Conservation (phyloP, 208 protist species). For the Trypanosoma brucei region DNA sequence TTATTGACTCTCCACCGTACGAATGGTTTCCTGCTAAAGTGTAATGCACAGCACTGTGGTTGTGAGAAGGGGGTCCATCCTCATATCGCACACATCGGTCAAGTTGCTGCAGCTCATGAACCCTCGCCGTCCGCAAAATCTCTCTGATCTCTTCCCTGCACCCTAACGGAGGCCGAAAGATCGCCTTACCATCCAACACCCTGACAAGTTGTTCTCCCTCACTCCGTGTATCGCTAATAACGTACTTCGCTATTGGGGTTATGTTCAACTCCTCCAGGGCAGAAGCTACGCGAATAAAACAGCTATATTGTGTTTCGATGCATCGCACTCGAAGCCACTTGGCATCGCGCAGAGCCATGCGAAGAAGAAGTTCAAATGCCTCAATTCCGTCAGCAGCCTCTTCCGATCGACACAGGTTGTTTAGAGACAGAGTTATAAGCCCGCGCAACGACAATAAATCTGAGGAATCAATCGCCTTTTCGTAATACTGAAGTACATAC, state of each 20-base stretch:
- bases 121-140: conserved; percentile 9
- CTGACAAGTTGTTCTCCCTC: conserved; percentile 8
- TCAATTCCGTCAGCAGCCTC: conserved; percentile 7
- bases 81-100: neutral
- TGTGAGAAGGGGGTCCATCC: neutral
- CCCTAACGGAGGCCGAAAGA: neutral
- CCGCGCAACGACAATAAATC: conserved; percentile 33
- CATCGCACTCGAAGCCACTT: conserved; percentile 32
- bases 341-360: conserved; percentile 39
- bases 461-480: conserved; percentile 21
- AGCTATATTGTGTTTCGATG: conserved; percentile 48
- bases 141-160: neutral
- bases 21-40: neutral
- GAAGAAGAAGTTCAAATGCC: conserved; percentile 56
- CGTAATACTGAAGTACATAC: conserved; percentile 45
- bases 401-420: neutral
- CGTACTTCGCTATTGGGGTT: neutral
- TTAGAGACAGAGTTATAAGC: conserved; percentile 4
- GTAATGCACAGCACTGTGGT: neutral
- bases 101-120: conserved; percentile 14
- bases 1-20: neutral
- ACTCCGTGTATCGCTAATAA: neutral
- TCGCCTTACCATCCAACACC: conserved; percentile 5
- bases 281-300: conserved; percentile 41
- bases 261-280: conserved; percentile 21